These are phyloP conservation scores for Cornus kousa DNA, from an alignment of 148 eudicot species.

Conservation along the genomic window DNA sequence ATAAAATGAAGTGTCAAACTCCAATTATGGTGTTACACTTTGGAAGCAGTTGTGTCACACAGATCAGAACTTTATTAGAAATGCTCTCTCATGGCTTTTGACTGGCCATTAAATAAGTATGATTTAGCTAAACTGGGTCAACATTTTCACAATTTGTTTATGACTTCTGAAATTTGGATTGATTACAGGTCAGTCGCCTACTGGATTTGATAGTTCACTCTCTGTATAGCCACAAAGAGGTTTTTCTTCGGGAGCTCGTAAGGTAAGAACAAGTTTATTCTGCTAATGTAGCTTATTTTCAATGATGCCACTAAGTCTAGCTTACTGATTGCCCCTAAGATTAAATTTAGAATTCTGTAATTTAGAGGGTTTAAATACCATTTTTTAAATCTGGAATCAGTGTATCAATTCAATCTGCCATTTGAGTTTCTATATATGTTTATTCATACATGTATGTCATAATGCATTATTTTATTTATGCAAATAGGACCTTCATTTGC, in stretches of 20 bases:
- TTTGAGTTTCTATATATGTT: background rate
- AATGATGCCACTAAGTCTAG: background rate
- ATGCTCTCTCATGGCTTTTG: background rate
- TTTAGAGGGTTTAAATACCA: background rate
- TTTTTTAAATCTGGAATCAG: background rate
- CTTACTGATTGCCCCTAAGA: background rate
- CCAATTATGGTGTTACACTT: background rate
- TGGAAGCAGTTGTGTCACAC: background rate
- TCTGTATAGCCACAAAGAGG: slow-evolving; percentile 96
- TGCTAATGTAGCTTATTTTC: background rate
- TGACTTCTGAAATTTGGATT: slow-evolving; percentile 1
- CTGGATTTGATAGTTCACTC: slow-evolving; percentile 96
- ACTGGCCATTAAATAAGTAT: background rate
- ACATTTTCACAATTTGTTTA: background rate
- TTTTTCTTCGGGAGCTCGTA: slow-evolving; percentile 92
- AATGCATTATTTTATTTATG: background rate
- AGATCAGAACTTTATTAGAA: background rate
- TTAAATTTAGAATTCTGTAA: background rate
- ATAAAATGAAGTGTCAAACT: background rate
- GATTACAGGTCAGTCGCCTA: slow-evolving; percentile 81
- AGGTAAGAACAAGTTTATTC: slow-evolving; percentile 47
- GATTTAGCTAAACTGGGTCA: background rate
- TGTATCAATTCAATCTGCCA: background rate
- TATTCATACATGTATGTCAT: background rate
- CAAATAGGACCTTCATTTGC: background rate